Evolutionary conservation across 1,284 basidiomycete species (phyloP).

Genomic region (Bjerkandera adusta): DNA sequence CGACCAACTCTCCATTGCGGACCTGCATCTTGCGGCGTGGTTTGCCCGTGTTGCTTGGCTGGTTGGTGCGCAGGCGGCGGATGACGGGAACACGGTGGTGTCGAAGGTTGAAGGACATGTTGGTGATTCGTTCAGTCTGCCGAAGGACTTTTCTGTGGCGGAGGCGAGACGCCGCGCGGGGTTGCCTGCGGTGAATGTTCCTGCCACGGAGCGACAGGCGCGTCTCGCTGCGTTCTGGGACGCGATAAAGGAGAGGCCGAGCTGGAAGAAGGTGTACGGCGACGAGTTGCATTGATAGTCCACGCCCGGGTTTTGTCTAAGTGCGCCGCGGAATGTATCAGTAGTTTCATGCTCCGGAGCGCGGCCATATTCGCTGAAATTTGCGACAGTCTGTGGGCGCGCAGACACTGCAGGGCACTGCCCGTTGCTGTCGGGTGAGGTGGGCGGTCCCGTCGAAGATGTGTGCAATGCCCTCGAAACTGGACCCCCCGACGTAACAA

Average conservation of each 20-base stretch:
- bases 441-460: too few species aligned
- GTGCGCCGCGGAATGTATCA: too few species aligned
- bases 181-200: constrained; percentile 21
- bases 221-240: constrained; percentile 69
- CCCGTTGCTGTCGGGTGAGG: too few species aligned
- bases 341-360: too few species aligned
- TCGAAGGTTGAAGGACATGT: constrained; percentile 50
- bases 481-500: too few species aligned
- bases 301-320: too few species aligned
- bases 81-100: constrained; percentile 49
- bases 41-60: constrained; percentile 61
- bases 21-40: constrained; percentile 82
- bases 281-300: constrained; percentile 42
- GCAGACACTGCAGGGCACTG: too few species aligned
- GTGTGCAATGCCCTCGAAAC: too few species aligned
- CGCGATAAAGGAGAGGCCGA: constrained; percentile 55
- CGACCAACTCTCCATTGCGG: constrained; percentile 77
- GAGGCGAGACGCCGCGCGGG: constrained; percentile 31
- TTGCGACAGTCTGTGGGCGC: too few species aligned
- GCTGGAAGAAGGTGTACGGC: constrained; percentile 68
- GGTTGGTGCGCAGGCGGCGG: constrained; percentile 46
- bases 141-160: constrained; percentile 39
- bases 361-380: too few species aligned
- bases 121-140: constrained; percentile 43
- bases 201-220: constrained; percentile 30